Percentiles rank a stretch among this genome's conserved stretches.
Conservation (phyloP, 78 protist genomes). For the Dictyostelium brefeldianum region DNA sequence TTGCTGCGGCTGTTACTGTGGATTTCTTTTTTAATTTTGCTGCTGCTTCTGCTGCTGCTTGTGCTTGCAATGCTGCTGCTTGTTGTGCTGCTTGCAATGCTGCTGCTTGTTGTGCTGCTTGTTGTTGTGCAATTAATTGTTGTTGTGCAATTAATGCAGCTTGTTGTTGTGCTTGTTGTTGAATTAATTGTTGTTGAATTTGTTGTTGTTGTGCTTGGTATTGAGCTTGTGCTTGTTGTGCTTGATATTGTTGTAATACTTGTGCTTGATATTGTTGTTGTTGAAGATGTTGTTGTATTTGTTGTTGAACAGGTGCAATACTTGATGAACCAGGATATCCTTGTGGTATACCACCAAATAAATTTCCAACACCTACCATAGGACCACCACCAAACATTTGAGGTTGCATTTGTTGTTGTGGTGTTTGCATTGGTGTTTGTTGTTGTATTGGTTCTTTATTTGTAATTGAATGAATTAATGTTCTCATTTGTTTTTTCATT, state of each 20-base stretch:
- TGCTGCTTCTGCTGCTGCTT: background rate
- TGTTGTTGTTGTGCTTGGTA: slow-evolving; percentile 18
- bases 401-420: background rate
- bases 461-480: slow-evolving; percentile 51
- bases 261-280: background rate
- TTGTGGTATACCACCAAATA: background rate
- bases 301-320: background rate
- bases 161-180: slow-evolving; percentile 13
- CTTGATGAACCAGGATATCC: background rate
- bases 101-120: slow-evolving; percentile 6
- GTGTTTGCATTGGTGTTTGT: background rate
- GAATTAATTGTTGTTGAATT: background rate
- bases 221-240: slow-evolving; percentile 10
- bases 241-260: background rate
- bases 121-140: background rate
- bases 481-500: slow-evolving; percentile 74
- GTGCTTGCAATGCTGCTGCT: background rate
- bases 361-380: background rate
- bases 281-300: background rate
- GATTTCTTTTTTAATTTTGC: background rate
- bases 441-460: slow-evolving; percentile 27
- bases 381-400: background rate
- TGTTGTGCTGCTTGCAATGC: background rate
- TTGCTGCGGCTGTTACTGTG: background rate
- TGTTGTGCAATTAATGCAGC: background rate